Percentiles rank a stretch among this genome's conserved stretches.
phyloP scores from a whole-genome alignment of 1,284 basidiomycete genomes.

The Filobasidium uniguttulatum region DNA sequence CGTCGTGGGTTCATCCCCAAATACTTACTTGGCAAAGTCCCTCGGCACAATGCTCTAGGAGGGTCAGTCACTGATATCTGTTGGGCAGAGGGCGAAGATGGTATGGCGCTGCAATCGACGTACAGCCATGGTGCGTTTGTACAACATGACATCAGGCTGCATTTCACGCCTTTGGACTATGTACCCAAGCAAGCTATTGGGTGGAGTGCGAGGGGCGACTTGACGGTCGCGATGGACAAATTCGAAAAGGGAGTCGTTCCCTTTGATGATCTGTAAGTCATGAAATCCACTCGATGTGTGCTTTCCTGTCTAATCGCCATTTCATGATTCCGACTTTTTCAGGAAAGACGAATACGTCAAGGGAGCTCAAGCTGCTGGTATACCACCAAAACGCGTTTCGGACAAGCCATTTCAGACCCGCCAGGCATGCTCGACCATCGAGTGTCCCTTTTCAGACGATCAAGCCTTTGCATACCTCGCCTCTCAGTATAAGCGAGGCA shows the following conservation, averaged over 20 bases:
- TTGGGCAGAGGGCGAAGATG: slow-evolving; percentile 45
- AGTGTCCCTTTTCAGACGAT: slow-evolving; percentile 35
- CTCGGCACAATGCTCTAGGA: slow-evolving; percentile 18
- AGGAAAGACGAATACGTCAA: slow-evolving; percentile 45
- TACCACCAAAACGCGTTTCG: slow-evolving; percentile 26
- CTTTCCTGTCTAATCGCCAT: neutral
- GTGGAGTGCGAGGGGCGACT: slow-evolving; percentile 56
- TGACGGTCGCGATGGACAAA: slow-evolving; percentile 55
- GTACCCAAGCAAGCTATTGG: slow-evolving; percentile 52
- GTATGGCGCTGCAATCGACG: slow-evolving; percentile 59
- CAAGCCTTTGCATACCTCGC: slow-evolving; percentile 52
- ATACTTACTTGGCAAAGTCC: slow-evolving; percentile 51
- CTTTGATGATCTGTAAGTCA: slow-evolving; percentile 67
- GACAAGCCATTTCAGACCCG: slow-evolving; percentile 30
- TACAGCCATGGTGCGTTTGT: slow-evolving; percentile 66
- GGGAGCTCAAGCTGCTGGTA: slow-evolving; percentile 31
- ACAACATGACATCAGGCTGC: slow-evolving; percentile 58
- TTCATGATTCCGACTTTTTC: neutral
- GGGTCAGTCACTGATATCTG: slow-evolving; percentile 43
- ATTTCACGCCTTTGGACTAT: slow-evolving; percentile 48
- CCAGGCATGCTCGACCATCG: slow-evolving; percentile 10
- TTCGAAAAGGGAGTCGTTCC: slow-evolving; percentile 54
- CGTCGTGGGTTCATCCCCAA: slow-evolving; percentile 66
- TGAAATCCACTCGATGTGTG: neutral
- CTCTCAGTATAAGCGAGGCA: slow-evolving; percentile 47